phyloP scores from a whole-genome alignment of 1,139 yeast genomes.

The Blastobotrys proliferans region DNA sequence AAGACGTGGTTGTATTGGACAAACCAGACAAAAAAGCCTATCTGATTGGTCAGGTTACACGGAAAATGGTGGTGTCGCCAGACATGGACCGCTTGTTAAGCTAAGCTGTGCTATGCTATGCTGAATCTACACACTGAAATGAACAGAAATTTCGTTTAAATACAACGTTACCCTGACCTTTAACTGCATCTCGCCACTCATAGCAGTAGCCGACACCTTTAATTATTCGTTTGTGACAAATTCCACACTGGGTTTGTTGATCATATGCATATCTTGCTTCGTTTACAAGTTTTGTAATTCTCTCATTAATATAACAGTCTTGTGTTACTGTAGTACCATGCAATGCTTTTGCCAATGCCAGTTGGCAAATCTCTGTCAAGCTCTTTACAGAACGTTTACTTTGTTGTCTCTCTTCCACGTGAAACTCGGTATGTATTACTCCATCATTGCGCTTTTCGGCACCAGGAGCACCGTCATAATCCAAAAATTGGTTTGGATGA shows the following conservation, averaged over 20 bases:
- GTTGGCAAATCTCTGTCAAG: slow-evolving; percentile 11
- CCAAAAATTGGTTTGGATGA: slow-evolving; percentile 45
- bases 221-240: slow-evolving; percentile 43
- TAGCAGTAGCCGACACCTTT: slow-evolving; percentile 51
- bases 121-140: slow-evolving; percentile 20
- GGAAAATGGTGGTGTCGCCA: slow-evolving; percentile 55
- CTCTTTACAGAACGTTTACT: no score
- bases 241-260: slow-evolving; percentile 41
- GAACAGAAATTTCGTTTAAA: slow-evolving; percentile 24
- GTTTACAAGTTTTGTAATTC: not conserved
- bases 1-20: slow-evolving; percentile 65
- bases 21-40: slow-evolving; percentile 45
- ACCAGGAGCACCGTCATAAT: slow-evolving; percentile 13
- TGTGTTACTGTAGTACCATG: not conserved
- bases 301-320: no score
- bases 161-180: slow-evolving; percentile 14
- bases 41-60: slow-evolving; percentile 59
- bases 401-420: not conserved
- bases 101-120: not conserved
- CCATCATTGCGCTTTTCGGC: not conserved
- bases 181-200: slow-evolving; percentile 55
- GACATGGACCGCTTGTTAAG: slow-evolving; percentile 23
- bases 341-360: not conserved
- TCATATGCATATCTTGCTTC: slow-evolving; percentile 3
- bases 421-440: slow-evolving; percentile 4